These are phyloP conservation scores for Xenoacremonium recifei DNA, from an alignment of 2,329 filamentous ascomycete species.

Conservation along the genomic window DNA sequence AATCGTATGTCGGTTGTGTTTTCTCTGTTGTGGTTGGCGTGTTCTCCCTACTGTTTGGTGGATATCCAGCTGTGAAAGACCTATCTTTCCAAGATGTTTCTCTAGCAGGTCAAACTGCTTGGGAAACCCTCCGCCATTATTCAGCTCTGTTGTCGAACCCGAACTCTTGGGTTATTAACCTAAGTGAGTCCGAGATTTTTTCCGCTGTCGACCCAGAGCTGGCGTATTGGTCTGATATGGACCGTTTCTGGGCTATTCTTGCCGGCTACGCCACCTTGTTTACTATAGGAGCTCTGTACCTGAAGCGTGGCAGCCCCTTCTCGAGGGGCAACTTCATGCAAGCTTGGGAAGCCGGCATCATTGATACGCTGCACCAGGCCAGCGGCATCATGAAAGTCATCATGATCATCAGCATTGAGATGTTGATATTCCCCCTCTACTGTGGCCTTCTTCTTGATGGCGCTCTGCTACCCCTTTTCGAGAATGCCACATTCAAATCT, in stretches of 20 bases:
- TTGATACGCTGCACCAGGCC: constrained; percentile 85
- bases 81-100: constrained; percentile 11
- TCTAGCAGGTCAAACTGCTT: constrained; percentile 10
- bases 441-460: constrained; percentile 88
- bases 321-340: constrained; percentile 55
- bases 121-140: constrained; percentile 16
- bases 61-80: constrained; percentile 33
- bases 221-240: constrained; percentile 65
- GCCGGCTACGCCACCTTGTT: constrained; percentile 80
- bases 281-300: constrained; percentile 72
- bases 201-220: constrained; percentile 53
- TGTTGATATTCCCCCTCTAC: constrained; percentile 95
- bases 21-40: constrained; percentile 38
- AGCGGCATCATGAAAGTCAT: constrained; percentile 98
- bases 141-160: constrained; percentile 41
- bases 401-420: constrained; percentile 97
- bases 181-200: constrained; percentile 42
- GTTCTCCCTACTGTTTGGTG: constrained; percentile 44
- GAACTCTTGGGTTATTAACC: constrained; percentile 57
- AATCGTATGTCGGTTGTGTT: constrained; percentile 46
- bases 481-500: constrained; percentile 72
- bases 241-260: constrained; percentile 69
- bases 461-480: constrained; percentile 86
- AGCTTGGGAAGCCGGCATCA: constrained; percentile 72
- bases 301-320: constrained; percentile 70